Base-by-base conservation (phyloP, 1,284 basidiomycete genomes). In the Trametes pubescens region DNA sequence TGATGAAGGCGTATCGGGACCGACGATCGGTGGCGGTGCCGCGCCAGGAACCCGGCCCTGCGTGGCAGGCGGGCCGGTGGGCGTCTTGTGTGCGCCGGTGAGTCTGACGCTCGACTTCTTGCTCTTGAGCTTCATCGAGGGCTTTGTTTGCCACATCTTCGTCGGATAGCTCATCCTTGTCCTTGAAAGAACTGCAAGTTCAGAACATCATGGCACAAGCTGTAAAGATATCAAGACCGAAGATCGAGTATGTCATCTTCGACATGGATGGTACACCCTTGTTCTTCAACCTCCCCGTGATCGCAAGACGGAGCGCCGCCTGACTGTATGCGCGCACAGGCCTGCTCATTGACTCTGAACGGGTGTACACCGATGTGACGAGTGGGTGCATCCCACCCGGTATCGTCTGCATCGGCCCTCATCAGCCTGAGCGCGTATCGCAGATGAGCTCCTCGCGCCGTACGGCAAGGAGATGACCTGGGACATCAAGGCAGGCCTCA, bases 401-500 rank as follows among this genome's bases (percentile, higher is more conserved):
- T n/a, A 8, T 14, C 8, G 18, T n/a, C 18, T 14, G 32, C 38
- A 14, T 13, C 9, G 21, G 24, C 18, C 48, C 35, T 13, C 35
- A 53, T 58, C 53, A n/a, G 22, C n/a, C n/a, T n/a, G n/a, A n/a
- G n/a, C 18, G 26, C 35, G 24, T 43, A 44, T 60, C 46, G 22
- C 70, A 90, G 89, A 93, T 77, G 81, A 85, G 46, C 90, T 92
- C 62, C 85, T 94, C 43, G 84, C 80, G n/a, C 79, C 78, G n/a
- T 86, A 90, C 71, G 91, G 90, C 38, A 87, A 86, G 65, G 78
- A 84, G 68, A 91, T 93, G 90, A 90, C 90, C 9, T 93, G 91
- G 91, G 88, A 91, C 60, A 92, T 93, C 65, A 94, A 94, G 73
- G 88, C 90, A 22, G 89, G 89, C 0, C 84, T 90, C 59, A 94